Evolutionary conservation across 176 grass and related monocot genomes (phyloP), one percentile per base, ranked within the genome.

Genomic region (Oryza meyeriana): DNA sequence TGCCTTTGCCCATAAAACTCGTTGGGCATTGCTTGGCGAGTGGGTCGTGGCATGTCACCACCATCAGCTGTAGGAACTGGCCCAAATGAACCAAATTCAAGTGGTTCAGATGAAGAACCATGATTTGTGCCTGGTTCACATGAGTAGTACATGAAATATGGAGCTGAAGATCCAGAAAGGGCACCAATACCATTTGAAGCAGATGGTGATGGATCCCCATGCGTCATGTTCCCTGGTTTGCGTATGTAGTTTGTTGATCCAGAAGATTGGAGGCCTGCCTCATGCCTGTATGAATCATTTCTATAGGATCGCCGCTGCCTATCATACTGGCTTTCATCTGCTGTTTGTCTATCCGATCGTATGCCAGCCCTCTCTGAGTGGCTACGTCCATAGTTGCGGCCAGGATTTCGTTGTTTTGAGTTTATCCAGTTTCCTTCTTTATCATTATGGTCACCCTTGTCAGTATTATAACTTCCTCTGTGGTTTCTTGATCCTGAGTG

Each of bases 341-440:
- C 48, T 50, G 82, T 4, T 18, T 75, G 79, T 65, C 90, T 87
- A 76, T 92, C 76, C 76, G 71, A 77, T 66, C 85, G 81, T 29
- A 85, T 45, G 70, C 72, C 79, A 24, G 85, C 73, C 80, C 90
- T 97, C 65, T 97, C 94, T 40, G 88, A 68, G 71, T 92, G 89
- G 69, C 45, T 77, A 55, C 87, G 88, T 29, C 85, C 86, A 74
- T 92, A 89, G 59, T 67, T 79, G 22, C 82, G 86, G 58, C 85
- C 88, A 52, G 84, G 45, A 83, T 83, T 85, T 52, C 86, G 76
- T 77, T 88, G 86, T 78, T 87, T 97, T 52, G 89, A 83, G 77
- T 64, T 90, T 62, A 84, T 80, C 89, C 89, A 97, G 33, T 87
- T 92, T 84, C 85, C 91, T 87, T 97, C 94, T 81, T 61, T 97